Evolutionary conservation across 352 stramenopile species (phyloP), one percentile per base, ranked within the genome.

Genomic region (Lagenidium sp.): DNA sequence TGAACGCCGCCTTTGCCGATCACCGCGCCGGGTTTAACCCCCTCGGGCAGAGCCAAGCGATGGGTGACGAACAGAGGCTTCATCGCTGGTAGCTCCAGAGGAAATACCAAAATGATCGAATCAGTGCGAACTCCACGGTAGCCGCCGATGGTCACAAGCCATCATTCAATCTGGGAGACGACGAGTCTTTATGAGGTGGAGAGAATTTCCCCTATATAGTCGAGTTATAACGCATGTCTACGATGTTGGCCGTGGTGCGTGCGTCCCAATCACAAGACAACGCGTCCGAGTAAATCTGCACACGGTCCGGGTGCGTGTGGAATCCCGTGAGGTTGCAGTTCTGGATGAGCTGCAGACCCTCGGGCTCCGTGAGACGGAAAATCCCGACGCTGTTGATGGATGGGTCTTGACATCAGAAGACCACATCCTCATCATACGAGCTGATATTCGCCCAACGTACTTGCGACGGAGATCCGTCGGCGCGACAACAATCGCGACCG

Each of bases 211-310:
- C n/a, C n/a, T n/a, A n/a, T n/a, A n/a, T n/a, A n/a, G n/a, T n/a
- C n/a, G n/a, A n/a, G n/a, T n/a, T n/a, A n/a, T n/a, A n/a, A n/a
- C 79, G 63, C 79, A 91, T 91, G 41, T 91, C 79, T 16, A 91
- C 60, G 15, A 91, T 42, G 22, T 57, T 44, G 2, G 69, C 60
- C 22, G 55, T 52, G 4, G 52, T 32, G 13, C 65, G 45, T 4
- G 60, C 26, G 41, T 80, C 56, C 79, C 79, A 91, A 24, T 76
- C 64, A 52, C 73, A 83, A 39, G 82, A 68, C 22, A 91, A 57
- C 2, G 79, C 79, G 42, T 84, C 62, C 25, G 79, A 91, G 53
- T 91, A 91, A 47, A 91, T 82, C 46, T 85, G 47, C 28, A 88
- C 57, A 25, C 83, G 55, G 26, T 57, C 75, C 18, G 82, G 82